phyloP scores from a whole-genome alignment of 75 land plant species.

The Isoetes taiwanensis region DNA sequence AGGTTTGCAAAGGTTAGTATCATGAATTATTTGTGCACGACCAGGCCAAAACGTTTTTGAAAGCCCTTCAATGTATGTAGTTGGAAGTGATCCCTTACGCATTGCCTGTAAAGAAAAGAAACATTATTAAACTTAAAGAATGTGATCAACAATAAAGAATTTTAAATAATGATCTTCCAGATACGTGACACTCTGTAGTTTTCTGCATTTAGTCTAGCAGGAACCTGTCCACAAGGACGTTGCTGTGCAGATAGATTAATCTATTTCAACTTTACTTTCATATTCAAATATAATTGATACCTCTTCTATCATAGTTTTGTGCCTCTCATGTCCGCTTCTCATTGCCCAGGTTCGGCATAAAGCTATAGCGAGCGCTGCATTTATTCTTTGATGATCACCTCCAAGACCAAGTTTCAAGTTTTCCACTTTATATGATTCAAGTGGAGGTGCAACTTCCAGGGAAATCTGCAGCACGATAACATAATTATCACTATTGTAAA shows the following conservation, averaged over 20 bases:
- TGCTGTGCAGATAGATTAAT: background rate
- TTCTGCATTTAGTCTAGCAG: conserved; percentile 2
- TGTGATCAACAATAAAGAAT: background rate
- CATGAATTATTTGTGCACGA: conserved; percentile 65
- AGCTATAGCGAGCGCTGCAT: conserved; percentile 80
- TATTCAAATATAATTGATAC: background rate
- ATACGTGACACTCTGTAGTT: conserved; percentile 6
- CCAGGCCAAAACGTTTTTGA: conserved; percentile 58
- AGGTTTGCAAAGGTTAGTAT: conserved; percentile 10
- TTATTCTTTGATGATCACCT: conserved; percentile 74
- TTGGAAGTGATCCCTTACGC: conserved; percentile 34
- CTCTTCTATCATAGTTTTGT: background rate
- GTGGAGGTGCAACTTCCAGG: conserved; percentile 43
- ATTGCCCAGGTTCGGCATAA: conserved; percentile 51
- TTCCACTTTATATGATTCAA: conserved; percentile 34
- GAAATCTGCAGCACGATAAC: conserved; percentile 29
- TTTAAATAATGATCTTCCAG: conserved; percentile 17
- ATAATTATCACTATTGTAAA: background rate
- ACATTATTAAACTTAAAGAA: background rate
- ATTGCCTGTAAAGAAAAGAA: background rate
- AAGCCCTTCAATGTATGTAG: conserved; percentile 65
- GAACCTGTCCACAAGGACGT: background rate
- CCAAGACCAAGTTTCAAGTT: conserved; percentile 54
- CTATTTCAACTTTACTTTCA: background rate
- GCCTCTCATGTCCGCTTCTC: background rate